A percentile compares a stretch with the other conserved stretches of the same genome.
Evolutionary conservation across 495 filamentous ascomycete species (phyloP).

Genomic region (Xeromyces bisporus): DNA sequence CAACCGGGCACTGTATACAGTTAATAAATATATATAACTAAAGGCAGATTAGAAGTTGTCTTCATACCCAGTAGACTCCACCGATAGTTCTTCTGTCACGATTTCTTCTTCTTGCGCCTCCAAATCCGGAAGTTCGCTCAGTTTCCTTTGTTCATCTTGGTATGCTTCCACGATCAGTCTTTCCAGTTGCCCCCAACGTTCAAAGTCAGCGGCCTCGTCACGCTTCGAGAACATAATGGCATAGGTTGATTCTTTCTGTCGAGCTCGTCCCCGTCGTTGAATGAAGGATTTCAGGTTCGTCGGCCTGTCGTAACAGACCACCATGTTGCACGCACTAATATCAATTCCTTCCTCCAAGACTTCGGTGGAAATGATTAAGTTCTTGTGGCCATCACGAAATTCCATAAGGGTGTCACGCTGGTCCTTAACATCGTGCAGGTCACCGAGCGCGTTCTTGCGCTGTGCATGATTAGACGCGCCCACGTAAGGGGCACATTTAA

Average conservation of each 20-base stretch:
- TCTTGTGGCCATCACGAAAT: slow-evolving; percentile 51
- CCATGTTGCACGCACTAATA: slow-evolving; percentile 65
- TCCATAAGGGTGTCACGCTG: slow-evolving; percentile 45
- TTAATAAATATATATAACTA: no score
- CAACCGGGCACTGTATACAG: slow-evolving; percentile 55
- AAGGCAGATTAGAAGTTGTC: no score
- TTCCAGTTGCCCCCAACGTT: slow-evolving; percentile 48
- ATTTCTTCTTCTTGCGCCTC: slow-evolving; percentile 36
- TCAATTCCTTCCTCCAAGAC: slow-evolving; percentile 91
- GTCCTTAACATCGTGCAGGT: slow-evolving; percentile 37
- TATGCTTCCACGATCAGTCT: slow-evolving; percentile 56
- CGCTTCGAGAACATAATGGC: slow-evolving; percentile 40
- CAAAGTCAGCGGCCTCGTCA: slow-evolving; percentile 18
- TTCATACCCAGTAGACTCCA: slow-evolving; percentile 41
- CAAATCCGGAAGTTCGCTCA: slow-evolving; percentile 24
- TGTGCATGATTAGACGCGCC: slow-evolving; percentile 43
- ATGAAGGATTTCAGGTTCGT: slow-evolving; percentile 71
- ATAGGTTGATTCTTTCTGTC: slow-evolving; percentile 53
- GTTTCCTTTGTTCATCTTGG: slow-evolving; percentile 45
- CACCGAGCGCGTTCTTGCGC: slow-evolving; percentile 37
- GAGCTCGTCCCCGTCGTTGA: slow-evolving; percentile 71
- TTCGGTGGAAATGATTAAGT: slow-evolving; percentile 68
- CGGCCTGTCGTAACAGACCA: slow-evolving; percentile 72
- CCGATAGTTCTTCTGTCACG: slow-evolving; percentile 25
- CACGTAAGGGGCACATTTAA: slow-evolving; percentile 45